A percentile compares a stretch with the other conserved stretches of the same genome.
Evolutionary conservation across 208 protist genomes (phyloP).

Genomic region (Phytomonas serpens): DNA sequence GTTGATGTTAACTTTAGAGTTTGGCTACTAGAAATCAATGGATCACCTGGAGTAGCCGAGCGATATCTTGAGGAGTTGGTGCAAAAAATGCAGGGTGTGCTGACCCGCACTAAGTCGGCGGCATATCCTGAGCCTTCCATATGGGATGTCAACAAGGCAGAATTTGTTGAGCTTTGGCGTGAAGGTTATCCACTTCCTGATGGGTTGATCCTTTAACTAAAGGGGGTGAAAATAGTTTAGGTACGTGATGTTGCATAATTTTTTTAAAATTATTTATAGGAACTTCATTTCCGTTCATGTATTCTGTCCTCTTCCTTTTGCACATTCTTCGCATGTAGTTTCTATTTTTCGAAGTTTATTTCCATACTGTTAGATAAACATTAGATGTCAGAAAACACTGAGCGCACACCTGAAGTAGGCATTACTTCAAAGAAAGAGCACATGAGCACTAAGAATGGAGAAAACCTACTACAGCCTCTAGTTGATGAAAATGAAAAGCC

Average conservation of each 20-base stretch:
- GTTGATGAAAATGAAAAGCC: slow-evolving; percentile 17
- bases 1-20: slow-evolving; percentile 66
- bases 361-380: slow-evolving; percentile 7
- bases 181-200: slow-evolving; percentile 45
- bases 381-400: neutral
- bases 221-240: neutral
- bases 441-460: neutral
- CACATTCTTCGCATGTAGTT: slow-evolving; percentile 5
- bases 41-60: slow-evolving; percentile 72
- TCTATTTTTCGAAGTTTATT: slow-evolving; percentile 1
- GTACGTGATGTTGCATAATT: neutral
- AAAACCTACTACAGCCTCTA: neutral
- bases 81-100: slow-evolving; percentile 27
- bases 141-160: slow-evolving; percentile 46
- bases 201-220: slow-evolving; percentile 17
- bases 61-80: slow-evolving; percentile 52
- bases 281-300: neutral
- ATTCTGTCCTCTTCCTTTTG: neutral
- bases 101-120: slow-evolving; percentile 7
- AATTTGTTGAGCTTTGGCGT: slow-evolving; percentile 66
- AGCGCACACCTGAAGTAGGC: neutral
- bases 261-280: neutral
- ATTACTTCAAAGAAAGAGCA: slow-evolving; percentile 1
- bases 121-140: neutral
- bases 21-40: slow-evolving; percentile 86